Evolutionary conservation across 1,284 basidiomycete species (phyloP), one percentile per base, ranked within the genome.

Genomic region (Rhodotorula sp.): DNA sequence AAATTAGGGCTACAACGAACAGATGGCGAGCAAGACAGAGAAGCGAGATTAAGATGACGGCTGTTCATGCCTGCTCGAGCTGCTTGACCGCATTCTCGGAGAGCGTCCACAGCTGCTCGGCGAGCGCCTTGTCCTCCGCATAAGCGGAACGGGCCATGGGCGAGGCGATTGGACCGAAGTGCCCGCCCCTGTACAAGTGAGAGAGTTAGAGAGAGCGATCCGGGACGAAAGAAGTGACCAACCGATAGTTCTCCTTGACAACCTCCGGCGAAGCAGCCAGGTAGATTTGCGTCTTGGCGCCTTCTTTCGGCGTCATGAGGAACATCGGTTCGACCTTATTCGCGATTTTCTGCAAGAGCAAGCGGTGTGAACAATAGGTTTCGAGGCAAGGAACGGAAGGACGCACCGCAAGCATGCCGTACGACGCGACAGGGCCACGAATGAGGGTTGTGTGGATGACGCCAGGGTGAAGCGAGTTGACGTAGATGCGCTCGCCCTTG

Each of bases 221-320:
- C 13, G 12, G 41, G 21, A 52, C 34, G 34, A 34, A 58, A 17
- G 44, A n/a, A 21, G 14, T 13, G 14, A 55, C 65, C 14, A 17
- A 74, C 73, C 61, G 58, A 57, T 72, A 71, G 34, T 68, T 61
- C 54, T 64, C 64, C 62, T 70, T 66, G 60, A 70, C 70, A 52
- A 81, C 77, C 54, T 81, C 79, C 44, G 74, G 72, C 42, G 77
- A 78, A 21, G 78, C 76, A 14, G 77, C 77, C 4, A 80, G 80
- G 66, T 80, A 81, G 4, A 80, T 73, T 68, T 78, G 78, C 3
- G 79, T 81, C 56, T 77, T 68, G 14, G 80, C 80, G 34, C 81
- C 81, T 5, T 79, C 77, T 23, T 74, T 63, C 0, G 76, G 64
- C 23, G 72, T 61, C 63, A 77, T 77, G 42, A 61, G 44, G 61